phyloP scores from a whole-genome alignment of 805 yeast species.

The Candida hungchunana region DNA sequence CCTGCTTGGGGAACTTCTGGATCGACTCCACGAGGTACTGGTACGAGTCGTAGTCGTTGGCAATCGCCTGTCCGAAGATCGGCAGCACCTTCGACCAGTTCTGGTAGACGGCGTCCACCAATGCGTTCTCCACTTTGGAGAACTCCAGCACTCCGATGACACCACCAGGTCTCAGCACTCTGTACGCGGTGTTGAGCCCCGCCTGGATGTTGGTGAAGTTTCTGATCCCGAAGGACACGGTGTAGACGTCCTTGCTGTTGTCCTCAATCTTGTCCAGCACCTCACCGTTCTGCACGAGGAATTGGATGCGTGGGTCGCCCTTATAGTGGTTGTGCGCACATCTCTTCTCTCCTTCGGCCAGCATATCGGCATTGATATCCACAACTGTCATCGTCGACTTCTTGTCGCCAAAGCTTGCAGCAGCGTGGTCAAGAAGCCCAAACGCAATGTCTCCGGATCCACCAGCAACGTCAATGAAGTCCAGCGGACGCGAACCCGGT shows the following conservation, averaged over 20 bases:
- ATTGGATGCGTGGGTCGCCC: conserved; percentile 56
- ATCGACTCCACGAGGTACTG: conserved; percentile 96
- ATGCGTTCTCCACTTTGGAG: conserved; percentile 80
- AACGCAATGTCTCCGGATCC: conserved; percentile 99
- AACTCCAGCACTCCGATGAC: conserved; percentile 95
- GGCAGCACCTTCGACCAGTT: conserved; percentile 88
- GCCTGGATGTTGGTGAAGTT: conserved; percentile 94
- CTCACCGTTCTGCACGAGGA: conserved; percentile 92
- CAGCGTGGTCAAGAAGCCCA: conserved; percentile 90
- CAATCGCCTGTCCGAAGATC: conserved; percentile 91
- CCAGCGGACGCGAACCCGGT: conserved; percentile 79
- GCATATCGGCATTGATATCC: conserved; percentile 95
- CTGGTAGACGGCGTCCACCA: conserved; percentile 73
- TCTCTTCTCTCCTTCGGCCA: conserved; percentile 84
- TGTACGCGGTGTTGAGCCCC: conserved; percentile 90
- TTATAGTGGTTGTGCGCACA: conserved; percentile 53
- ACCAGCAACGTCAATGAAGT: conserved; percentile 95
- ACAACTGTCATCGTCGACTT: conserved; percentile 82
- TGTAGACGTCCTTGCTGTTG: conserved; percentile 89
- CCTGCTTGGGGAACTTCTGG: conserved; percentile 87
- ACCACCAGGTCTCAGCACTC: conserved; percentile 96
- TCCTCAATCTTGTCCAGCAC: conserved; percentile 76
- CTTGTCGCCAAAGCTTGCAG: conserved; percentile 66
- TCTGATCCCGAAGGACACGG: conserved; percentile 96
- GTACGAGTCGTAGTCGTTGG: conserved; percentile 93